These are phyloP conservation scores for Persicaria tinctoria DNA, from an alignment of 148 eudicot genomes.

Conservation along the genomic window DNA sequence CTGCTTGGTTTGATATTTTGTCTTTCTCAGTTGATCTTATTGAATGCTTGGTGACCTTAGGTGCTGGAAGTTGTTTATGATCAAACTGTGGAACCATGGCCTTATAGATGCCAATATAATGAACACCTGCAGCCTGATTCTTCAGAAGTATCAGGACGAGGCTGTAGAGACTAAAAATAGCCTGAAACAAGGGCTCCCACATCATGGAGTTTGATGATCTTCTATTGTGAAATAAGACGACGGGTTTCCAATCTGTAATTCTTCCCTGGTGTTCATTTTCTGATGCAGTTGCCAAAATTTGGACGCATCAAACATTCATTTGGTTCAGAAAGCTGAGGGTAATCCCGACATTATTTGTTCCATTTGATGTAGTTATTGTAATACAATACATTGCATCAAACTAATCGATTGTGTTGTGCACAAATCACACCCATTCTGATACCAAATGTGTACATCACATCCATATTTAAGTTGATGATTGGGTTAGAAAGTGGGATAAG, in stretches of 20 bases:
- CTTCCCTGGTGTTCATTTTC: neutral
- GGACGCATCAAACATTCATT: neutral
- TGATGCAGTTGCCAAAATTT: slow-evolving; percentile 5
- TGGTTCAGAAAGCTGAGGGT: neutral
- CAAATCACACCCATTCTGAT: too few species aligned
- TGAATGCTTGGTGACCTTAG: slow-evolving; percentile 22
- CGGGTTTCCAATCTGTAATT: neutral
- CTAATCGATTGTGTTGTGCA: too few species aligned
- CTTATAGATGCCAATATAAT: slow-evolving; percentile 65
- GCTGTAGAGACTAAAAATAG: slow-evolving; percentile 18
- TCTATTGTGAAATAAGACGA: neutral
- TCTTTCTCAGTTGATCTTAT: neutral
- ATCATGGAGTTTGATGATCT: neutral
- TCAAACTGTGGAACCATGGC: slow-evolving; percentile 90
- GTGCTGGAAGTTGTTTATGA: slow-evolving; percentile 83
- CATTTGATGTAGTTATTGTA: neutral
- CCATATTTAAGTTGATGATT: too few species aligned
- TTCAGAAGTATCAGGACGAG: slow-evolving; percentile 35
- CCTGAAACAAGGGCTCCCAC: neutral
- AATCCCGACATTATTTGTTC: neutral
- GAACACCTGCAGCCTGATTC: slow-evolving; percentile 59
- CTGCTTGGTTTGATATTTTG: too few species aligned
- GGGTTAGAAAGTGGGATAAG: too few species aligned
- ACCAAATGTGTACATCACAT: too few species aligned
- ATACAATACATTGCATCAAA: neutral